A percentile compares a stretch with the other conserved stretches of the same genome.
Evolutionary conservation across 768 basidiomycete species (phyloP).

Genomic region (Dentipellis sp.): DNA sequence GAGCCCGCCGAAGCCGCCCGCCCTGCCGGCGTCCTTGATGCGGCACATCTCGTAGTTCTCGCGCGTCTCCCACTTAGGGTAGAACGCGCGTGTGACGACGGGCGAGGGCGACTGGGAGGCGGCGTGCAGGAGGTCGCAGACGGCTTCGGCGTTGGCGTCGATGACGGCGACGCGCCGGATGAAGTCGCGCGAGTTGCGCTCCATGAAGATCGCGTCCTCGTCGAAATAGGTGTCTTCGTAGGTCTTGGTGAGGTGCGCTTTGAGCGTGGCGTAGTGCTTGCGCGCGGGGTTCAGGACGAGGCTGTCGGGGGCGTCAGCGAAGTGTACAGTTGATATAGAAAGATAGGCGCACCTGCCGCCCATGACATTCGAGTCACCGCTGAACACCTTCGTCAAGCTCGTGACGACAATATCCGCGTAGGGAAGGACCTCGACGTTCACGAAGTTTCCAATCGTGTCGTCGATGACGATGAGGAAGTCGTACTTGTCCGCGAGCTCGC

Average conservation of each 20-base stretch:
- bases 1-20: conserved; percentile 59
- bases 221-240: conserved; percentile 86
- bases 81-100: conserved; percentile 71
- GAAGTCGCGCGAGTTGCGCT: conserved; percentile 96
- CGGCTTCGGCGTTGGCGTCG: conserved; percentile 72
- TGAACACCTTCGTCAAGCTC: conserved; percentile 91
- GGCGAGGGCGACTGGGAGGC: conserved; percentile 32
- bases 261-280: conserved; percentile 59
- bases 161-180: conserved; percentile 61
- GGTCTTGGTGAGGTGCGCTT: conserved; percentile 38
- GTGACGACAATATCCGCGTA: conserved; percentile 87
- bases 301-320: conserved; percentile 29
- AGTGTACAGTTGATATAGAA: not conserved
- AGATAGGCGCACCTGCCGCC: conserved; percentile 71
- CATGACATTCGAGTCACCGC: conserved; percentile 93
- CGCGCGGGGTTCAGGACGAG: conserved; percentile 80
- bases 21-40: conserved; percentile 23
- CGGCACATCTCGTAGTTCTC: conserved; percentile 67
- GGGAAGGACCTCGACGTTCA: conserved; percentile 84
- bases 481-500: conserved; percentile 77
- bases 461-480: conserved; percentile 86
- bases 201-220: conserved; percentile 94
- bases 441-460: conserved; percentile 91
- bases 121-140: conserved; percentile 70
- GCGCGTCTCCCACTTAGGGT: conserved; percentile 75